Evolutionary conservation across 2,329 filamentous ascomycete genomes (phyloP).

Genomic region (Tolypocladium endophyticum): DNA sequence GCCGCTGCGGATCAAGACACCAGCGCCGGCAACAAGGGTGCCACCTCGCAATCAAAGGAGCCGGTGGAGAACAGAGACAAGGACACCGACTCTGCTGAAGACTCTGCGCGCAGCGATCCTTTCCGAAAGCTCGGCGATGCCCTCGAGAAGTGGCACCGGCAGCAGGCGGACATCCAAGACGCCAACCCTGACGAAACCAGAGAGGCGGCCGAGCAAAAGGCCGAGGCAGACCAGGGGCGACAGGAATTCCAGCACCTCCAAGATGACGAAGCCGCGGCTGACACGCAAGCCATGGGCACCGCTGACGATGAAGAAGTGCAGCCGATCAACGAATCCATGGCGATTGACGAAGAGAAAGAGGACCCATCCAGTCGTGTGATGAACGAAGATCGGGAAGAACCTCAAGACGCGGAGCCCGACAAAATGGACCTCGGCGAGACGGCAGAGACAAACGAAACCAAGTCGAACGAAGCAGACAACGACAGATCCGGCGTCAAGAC

Average conservation of each 20-base stretch:
- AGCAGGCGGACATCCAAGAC: conserved; percentile 71
- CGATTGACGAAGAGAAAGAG: conserved; percentile 61
- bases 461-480: conserved; percentile 36
- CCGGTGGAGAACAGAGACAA: conserved; percentile 34
- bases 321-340: conserved; percentile 80
- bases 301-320: conserved; percentile 80
- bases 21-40: conserved; percentile 52
- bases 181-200: conserved; percentile 36
- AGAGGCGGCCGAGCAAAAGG: conserved; percentile 29
- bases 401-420: conserved; percentile 30
- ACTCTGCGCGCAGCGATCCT: conserved; percentile 47
- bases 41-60: conserved; percentile 36
- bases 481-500: conserved; percentile 50
- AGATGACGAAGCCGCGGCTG: conserved; percentile 70
- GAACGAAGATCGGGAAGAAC: conserved; percentile 41
- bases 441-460: conserved; percentile 26
- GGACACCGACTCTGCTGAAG: conserved; percentile 29
- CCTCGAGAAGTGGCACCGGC: conserved; percentile 84
- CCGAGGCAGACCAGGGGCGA: conserved; percentile 61
- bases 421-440: conserved; percentile 30
- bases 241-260: conserved; percentile 91
- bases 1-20: conserved; percentile 53
- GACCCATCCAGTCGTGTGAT: conserved; percentile 35
- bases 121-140: conserved; percentile 94
- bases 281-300: conserved; percentile 83